Percentiles rank a stretch among this genome's conserved stretches.
phyloP scores from a whole-genome alignment of 345 rosid genomes.

The Diplotaxis tenuifolia region DNA sequence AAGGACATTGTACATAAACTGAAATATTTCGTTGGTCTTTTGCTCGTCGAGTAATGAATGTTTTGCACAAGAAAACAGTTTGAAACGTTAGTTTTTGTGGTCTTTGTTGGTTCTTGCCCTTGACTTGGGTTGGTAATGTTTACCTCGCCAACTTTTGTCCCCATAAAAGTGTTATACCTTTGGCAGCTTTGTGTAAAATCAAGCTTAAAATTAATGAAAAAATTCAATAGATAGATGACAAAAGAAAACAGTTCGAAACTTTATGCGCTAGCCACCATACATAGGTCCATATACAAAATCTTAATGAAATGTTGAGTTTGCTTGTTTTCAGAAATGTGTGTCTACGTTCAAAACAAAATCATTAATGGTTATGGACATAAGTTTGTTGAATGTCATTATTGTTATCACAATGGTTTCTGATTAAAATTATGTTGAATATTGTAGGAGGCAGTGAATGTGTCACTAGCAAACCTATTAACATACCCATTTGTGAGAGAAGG shows the following conservation, averaged over 20 bases:
- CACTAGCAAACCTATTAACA: conserved; percentile 70
- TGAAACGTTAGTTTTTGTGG: background rate
- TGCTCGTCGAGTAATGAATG: background rate
- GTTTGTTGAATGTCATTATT: background rate
- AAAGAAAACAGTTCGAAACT: background rate
- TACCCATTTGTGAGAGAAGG: conserved; percentile 78
- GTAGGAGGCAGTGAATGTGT: conserved; percentile 87
- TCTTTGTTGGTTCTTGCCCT: too few species aligned
- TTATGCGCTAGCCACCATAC: background rate
- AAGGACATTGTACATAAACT: too few species aligned
- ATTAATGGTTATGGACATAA: background rate
- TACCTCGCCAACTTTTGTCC: too few species aligned
- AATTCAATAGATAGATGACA: background rate
- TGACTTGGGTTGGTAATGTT: too few species aligned
- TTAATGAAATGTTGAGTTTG: background rate
- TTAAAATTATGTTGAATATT: background rate
- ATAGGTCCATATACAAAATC: background rate
- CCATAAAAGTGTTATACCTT: too few species aligned
- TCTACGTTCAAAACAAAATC: background rate
- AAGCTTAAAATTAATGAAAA: too few species aligned
- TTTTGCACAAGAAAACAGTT: background rate
- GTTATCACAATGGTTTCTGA: background rate
- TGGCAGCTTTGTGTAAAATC: too few species aligned
- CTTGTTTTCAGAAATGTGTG: background rate
- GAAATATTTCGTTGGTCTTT: background rate